Evolutionary conservation across 768 basidiomycete species (phyloP).

Genomic region (Termitomyces sp.): DNA sequence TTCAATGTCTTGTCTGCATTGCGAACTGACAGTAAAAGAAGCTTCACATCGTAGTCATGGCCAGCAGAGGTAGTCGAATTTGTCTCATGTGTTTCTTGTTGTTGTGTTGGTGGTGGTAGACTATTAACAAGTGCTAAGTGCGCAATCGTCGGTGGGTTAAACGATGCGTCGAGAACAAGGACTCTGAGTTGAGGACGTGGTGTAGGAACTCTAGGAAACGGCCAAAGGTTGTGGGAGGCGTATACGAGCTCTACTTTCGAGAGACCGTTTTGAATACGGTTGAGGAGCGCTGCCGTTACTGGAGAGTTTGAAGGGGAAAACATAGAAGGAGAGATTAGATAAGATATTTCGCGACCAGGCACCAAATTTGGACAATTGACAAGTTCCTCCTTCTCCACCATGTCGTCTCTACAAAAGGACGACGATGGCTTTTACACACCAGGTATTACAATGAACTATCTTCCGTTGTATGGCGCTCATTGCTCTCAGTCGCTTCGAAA

Average conservation of each 20-base stretch:
- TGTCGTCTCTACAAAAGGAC: slow-evolving; percentile 57
- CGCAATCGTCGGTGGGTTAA: slow-evolving; percentile 86
- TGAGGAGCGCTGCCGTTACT: slow-evolving; percentile 16
- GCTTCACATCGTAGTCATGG: slow-evolving; percentile 58
- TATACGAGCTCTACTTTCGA: slow-evolving; percentile 54
- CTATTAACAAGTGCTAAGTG: slow-evolving; percentile 72
- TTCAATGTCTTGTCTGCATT: slow-evolving; percentile 82
- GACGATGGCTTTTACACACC: slow-evolving; percentile 76
- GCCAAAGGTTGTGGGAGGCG: slow-evolving; percentile 60
- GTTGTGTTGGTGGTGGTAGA: slow-evolving; percentile 2
- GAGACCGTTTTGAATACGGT: slow-evolving; percentile 38
- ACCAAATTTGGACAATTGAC: neutral
- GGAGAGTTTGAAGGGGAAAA: neutral
- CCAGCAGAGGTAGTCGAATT: neutral
- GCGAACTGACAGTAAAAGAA: slow-evolving; percentile 77
- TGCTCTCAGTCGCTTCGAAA: slow-evolving; percentile 5
- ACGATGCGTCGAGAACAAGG: slow-evolving; percentile 66
- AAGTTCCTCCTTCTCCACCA: slow-evolving; percentile 3
- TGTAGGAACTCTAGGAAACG: slow-evolving; percentile 30
- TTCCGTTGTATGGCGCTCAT: neutral
- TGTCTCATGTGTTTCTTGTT: neutral
- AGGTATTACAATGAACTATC: slow-evolving; percentile 26
- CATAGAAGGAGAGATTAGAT: slow-evolving; percentile 8
- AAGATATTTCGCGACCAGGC: slow-evolving; percentile 4
- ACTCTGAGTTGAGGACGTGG: slow-evolving; percentile 1